Percentiles rank a stretch among this genome's conserved stretches.
These are phyloP conservation scores for Heliamphora pulchella DNA, from an alignment of 179 eudicot genomes.

Conservation along the genomic window DNA sequence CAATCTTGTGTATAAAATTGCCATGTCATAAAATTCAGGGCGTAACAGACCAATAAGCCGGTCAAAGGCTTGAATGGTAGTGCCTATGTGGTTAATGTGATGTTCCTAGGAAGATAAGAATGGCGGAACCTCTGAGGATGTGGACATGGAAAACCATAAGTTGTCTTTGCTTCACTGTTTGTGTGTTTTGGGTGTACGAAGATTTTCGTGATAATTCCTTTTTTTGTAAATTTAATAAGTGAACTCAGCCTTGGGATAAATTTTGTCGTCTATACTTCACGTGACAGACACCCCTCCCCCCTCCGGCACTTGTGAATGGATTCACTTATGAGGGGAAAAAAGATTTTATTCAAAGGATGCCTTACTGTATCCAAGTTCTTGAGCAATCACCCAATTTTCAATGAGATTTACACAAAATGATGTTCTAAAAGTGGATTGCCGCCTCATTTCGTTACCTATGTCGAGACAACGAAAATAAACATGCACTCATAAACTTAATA, in stretches of 20 bases:
- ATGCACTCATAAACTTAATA: neutral
- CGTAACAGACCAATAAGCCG: no score
- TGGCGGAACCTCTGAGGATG: no score
- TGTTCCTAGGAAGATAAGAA: neutral
- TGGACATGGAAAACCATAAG: neutral
- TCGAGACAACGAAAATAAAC: conserved; percentile 7
- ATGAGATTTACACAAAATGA: neutral
- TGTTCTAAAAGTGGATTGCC: neutral
- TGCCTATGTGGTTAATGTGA: neutral
- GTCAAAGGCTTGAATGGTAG: neutral
- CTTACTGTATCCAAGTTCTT: neutral
- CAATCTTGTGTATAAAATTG: no score
- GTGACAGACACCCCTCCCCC: neutral
- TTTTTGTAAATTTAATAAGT: neutral
- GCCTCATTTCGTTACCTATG: neutral
- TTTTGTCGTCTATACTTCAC: neutral
- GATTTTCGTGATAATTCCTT: neutral
- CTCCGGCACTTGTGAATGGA: no score
- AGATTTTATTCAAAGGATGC: neutral
- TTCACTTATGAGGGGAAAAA: no score
- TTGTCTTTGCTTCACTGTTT: neutral
- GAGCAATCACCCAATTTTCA: neutral
- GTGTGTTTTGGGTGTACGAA: neutral
- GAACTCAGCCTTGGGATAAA: neutral
- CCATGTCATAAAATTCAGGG: no score